Evolutionary conservation across 2,329 filamentous ascomycete genomes (phyloP), one percentile per base, ranked within the genome.

Genomic region (Cladosporium halotolerans): DNA sequence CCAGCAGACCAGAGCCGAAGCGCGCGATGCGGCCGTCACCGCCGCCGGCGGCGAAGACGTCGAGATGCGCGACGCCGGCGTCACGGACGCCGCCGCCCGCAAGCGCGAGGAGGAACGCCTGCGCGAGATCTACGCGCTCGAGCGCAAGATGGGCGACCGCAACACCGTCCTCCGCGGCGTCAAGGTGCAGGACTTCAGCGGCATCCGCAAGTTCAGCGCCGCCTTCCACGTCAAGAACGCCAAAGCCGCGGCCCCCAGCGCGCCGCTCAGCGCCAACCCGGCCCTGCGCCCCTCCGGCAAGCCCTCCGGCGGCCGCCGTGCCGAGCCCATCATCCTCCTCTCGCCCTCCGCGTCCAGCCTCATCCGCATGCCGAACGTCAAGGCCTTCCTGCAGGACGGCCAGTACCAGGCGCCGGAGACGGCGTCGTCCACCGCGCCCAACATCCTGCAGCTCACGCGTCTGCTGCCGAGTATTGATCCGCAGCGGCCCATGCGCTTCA

Each of bases 301-400:
- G 54, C 68, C 70, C 44, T 55, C 67, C 23, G 57, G 60, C 16
- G 68, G 68, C 44, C 78, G 81, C 48, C 74, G 79, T 34, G 76
- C 77, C 38, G 79, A 96, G 68, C 93, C 93, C 45, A 99, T 99
- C 72, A 96, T 99, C 69, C 84, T 99, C 28, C 85, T 99, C 57
- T 97, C 93, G 0, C 93, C 93, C 1, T 97, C 92, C 1, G 93
- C 92, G 9, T 96, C 92, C 2, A 95, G 91, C 1, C 83, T 97
- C 45, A 84, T 99, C 36, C 90, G 92, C 69, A 89, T 97, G 82
- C 88, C 89, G 50, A 99, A 99, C 69, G 89, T 95, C 71, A 95
- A 95, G 67, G 85, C 88, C 31, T 97, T 99, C 78, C 86, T 99
- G 59, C 86, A 92, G 68, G 80, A 84, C 53, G 91, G 91, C 54